Percentiles rank a stretch among this genome's conserved stretches.
phyloP scores from a whole-genome alignment of 148 eudicot genomes.

The Cornus suecica region DNA sequence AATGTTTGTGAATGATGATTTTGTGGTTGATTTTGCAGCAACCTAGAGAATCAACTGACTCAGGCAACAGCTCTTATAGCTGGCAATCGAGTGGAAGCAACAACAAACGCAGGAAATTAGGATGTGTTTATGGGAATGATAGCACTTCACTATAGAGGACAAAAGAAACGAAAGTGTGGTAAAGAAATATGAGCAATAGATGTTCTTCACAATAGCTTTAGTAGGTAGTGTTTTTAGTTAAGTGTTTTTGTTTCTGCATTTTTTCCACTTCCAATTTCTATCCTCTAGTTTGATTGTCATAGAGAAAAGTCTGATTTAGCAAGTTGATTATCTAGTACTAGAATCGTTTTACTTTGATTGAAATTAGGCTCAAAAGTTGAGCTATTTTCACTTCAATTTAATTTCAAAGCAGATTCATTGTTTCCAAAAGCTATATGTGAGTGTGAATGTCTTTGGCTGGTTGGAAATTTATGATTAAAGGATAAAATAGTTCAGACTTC shows the following conservation, averaged over 20 bases:
- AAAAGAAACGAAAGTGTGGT: too few relatives aligned
- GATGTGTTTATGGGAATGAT: not conserved
- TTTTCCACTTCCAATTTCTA: not conserved
- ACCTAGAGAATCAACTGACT: not conserved
- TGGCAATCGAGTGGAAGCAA: not conserved
- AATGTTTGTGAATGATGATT: too few relatives aligned
- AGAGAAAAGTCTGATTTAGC: not conserved
- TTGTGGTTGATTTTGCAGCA: not conserved
- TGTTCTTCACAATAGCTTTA: not conserved
- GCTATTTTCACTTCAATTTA: too few relatives aligned
- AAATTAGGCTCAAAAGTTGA: too few relatives aligned
- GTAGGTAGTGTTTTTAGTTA: too few relatives aligned
- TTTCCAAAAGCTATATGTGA: too few relatives aligned
- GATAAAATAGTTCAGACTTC: too few relatives aligned
- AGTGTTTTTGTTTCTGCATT: too few relatives aligned
- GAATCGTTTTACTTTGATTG: not conserved
- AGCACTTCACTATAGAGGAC: too few relatives aligned
- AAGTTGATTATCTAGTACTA: not conserved
- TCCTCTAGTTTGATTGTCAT: not conserved
- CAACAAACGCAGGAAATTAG: not conserved
- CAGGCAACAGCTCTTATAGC: not conserved
- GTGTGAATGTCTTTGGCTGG: too few relatives aligned
- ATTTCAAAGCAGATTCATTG: too few relatives aligned
- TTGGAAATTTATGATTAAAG: too few relatives aligned
- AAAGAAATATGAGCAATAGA: not conserved